These are phyloP conservation scores for Gossypium trilobum DNA, from an alignment of 441 rosid genomes.

Conservation along the genomic window DNA sequence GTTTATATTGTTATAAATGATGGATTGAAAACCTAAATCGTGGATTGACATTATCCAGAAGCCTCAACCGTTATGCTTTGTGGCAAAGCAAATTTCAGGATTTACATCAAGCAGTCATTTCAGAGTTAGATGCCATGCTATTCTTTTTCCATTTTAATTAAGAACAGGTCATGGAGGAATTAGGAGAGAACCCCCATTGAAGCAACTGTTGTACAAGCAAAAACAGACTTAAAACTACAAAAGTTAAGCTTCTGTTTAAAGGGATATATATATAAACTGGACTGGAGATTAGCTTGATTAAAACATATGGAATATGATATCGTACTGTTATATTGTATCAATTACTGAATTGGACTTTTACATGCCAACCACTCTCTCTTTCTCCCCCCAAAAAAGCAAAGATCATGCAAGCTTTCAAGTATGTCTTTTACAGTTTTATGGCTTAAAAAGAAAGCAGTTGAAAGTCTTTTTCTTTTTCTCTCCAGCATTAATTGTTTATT, in stretches of 20 bases:
- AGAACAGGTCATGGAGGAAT: slow-evolving; percentile 6
- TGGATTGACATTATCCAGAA: not conserved
- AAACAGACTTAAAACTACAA: not conserved
- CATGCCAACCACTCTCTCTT: not conserved
- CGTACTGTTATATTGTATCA: not conserved
- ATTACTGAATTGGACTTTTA: not conserved
- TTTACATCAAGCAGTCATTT: slow-evolving; percentile 8
- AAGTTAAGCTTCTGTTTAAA: slow-evolving; percentile 3
- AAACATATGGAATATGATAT: not conserved
- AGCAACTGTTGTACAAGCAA: slow-evolving; percentile 3
- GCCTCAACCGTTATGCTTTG: not conserved
- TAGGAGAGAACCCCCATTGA: not conserved
- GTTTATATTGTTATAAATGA: not conserved
- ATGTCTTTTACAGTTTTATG: too few species aligned
- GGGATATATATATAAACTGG: not conserved
- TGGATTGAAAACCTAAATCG: not conserved
- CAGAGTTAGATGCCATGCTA: not conserved
- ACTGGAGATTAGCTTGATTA: not conserved
- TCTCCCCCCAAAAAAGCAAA: not conserved
- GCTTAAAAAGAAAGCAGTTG: too few species aligned
- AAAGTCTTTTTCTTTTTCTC: too few species aligned
- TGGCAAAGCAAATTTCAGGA: not conserved
- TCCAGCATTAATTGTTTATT: too few species aligned
- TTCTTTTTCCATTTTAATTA: not conserved
- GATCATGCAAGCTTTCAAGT: not conserved